These are phyloP conservation scores for Phytophthora pistaciae DNA, from an alignment of 352 stramenopile genomes.

Conservation along the genomic window DNA sequence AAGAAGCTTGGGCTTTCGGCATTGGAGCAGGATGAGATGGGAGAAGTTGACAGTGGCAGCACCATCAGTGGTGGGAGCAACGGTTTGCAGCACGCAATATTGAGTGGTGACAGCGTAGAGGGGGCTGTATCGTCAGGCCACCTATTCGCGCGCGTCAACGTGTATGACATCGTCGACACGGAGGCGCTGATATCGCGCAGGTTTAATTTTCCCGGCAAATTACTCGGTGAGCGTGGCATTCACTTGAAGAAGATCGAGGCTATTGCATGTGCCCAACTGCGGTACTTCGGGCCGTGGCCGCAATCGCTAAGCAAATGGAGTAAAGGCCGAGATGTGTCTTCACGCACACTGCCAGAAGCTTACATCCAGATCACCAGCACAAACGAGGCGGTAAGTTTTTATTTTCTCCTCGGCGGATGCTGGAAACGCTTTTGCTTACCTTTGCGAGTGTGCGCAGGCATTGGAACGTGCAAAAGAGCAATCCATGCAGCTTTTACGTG, in stretches of 20 bases:
- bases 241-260: slow-evolving; percentile 73
- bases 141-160: slow-evolving; percentile 40
- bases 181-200: slow-evolving; percentile 57
- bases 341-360: slow-evolving; percentile 31
- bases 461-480: slow-evolving; percentile 58
- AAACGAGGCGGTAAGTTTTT: slow-evolving; percentile 52
- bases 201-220: slow-evolving; percentile 73
- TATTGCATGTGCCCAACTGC: slow-evolving; percentile 61
- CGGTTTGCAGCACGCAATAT: slow-evolving; percentile 35
- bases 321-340: slow-evolving; percentile 20
- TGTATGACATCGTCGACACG: slow-evolving; percentile 47
- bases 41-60: slow-evolving; percentile 24
- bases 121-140: slow-evolving; percentile 34
- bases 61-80: slow-evolving; percentile 28
- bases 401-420: not conserved
- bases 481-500: slow-evolving; percentile 53
- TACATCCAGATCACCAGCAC: slow-evolving; percentile 68
- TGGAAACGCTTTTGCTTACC: slow-evolving; percentile 11
- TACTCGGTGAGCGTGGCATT: slow-evolving; percentile 70
- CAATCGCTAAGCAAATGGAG: slow-evolving; percentile 34
- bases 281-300: slow-evolving; percentile 58
- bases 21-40: slow-evolving; percentile 42
- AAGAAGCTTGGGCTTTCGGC: slow-evolving; percentile 62
- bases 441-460: slow-evolving; percentile 22
- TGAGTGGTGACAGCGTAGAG: slow-evolving; percentile 33